Percentiles rank a stretch among this genome's conserved stretches.
These are phyloP conservation scores for Anthostomella pinea DNA, from an alignment of 2,329 filamentous ascomycete species.

Conservation along the genomic window DNA sequence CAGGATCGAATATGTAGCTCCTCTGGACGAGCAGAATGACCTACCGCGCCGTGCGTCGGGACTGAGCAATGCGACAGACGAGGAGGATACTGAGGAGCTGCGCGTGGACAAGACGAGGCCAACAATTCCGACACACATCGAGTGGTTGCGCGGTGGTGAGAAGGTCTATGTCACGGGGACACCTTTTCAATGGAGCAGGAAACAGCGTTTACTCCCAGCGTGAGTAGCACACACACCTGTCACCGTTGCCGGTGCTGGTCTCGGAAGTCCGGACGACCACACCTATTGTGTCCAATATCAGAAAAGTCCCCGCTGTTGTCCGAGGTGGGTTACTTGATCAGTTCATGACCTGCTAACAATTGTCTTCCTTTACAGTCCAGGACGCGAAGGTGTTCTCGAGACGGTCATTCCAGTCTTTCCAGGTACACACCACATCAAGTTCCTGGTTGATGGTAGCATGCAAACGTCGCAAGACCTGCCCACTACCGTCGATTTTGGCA, in stretches of 20 bases:
- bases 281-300: neutral
- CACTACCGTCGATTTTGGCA: slow-evolving; percentile 95
- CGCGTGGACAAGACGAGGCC: slow-evolving; percentile 71
- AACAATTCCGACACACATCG: slow-evolving; percentile 78
- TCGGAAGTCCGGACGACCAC: slow-evolving; percentile 14
- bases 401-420: slow-evolving; percentile 80
- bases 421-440: slow-evolving; percentile 94
- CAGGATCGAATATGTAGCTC: slow-evolving; percentile 51
- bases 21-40: slow-evolving; percentile 46
- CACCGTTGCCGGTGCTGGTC: slow-evolving; percentile 11
- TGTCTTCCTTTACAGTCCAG: slow-evolving; percentile 40
- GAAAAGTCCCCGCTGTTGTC: slow-evolving; percentile 5
- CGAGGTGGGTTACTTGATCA: neutral
- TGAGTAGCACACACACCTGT: slow-evolving; percentile 49
- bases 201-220: slow-evolving; percentile 83
- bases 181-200: slow-evolving; percentile 95
- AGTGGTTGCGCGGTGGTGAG: slow-evolving; percentile 80
- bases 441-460: slow-evolving; percentile 93
- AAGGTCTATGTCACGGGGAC: slow-evolving; percentile 97
- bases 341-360: slow-evolving; percentile 14
- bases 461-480: slow-evolving; percentile 81
- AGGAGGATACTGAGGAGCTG: slow-evolving; percentile 75
- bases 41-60: slow-evolving; percentile 56
- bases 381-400: slow-evolving; percentile 63
- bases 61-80: slow-evolving; percentile 66